Evolutionary conservation across 2,329 filamentous ascomycete species (phyloP), one percentile per base, ranked within the genome.

Genomic region (Elsinoe australis): DNA sequence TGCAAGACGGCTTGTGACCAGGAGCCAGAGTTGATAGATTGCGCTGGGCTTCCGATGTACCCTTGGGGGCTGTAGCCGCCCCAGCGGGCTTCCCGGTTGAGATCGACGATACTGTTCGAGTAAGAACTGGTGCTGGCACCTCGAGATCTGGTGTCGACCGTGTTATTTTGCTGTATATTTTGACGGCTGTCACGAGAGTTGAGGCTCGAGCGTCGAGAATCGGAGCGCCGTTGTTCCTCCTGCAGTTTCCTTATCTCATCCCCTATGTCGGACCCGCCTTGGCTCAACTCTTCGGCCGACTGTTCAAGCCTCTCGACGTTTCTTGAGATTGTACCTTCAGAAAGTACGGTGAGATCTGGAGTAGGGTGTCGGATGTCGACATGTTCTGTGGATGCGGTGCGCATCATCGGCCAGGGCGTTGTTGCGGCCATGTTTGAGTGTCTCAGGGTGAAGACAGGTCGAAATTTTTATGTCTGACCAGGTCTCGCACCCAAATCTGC

Each of bases 291-390:
- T 65, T 88, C 84, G 41, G 85, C 85, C 8, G 80, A 82, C 55
- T 83, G 80, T 65, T 90, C 85, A 53, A 89, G 76, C 42, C 81
- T 78, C 55, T 82, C 79, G 53, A 89, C 80, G 67, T 83, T 87
- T 14, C 75, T 67, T 60, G 35, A 15, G 14, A 49, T 46, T 1
- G 49, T 41, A n/a, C 47, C 47, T 19, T 50, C 45, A n/a, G 45
- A 47, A 18, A 51, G 35, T 17, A 45, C 47, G 17, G 49, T 48
- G 9, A 50, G 45, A 5, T 49, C 52, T 41, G 52, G 52, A 6
- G 38, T 41, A 14, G 52, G 52, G 17, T 49, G 47, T 24, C 46
- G 50, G 21, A 54, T 41, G 32, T 50, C 45, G 19, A 54, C 31
- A 5, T 47, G 34, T 31, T 52, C 50, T 6, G 52, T 45, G 28